A percentile compares a stretch with the other conserved stretches of the same genome.
Evolutionary conservation across 768 basidiomycete genomes (phyloP).

Genomic region (Termitomyces sp.): DNA sequence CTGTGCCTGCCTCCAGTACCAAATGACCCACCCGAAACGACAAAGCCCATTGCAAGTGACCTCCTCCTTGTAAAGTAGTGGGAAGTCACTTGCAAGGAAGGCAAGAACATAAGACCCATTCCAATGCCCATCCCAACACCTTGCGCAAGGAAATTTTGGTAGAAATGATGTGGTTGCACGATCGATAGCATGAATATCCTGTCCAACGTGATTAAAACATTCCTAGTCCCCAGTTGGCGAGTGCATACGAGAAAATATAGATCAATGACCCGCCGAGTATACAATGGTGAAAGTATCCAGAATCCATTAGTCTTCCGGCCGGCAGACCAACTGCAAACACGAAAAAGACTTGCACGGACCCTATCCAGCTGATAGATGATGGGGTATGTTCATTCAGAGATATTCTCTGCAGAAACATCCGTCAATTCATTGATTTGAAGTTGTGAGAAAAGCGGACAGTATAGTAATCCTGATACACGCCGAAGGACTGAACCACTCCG

Average conservation of each 20-base stretch:
- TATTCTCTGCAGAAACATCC: conserved; percentile 20
- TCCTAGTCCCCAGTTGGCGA: not conserved
- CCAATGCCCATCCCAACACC: conserved; percentile 53
- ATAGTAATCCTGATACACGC: conserved; percentile 51
- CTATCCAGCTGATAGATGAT: conserved; percentile 45
- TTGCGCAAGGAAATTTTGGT: conserved; percentile 50
- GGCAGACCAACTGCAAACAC: conserved; percentile 39
- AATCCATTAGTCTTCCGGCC: conserved; percentile 41
- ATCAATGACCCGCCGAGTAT: conserved; percentile 31
- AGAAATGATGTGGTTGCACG: conserved; percentile 39
- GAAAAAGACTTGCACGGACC: conserved; percentile 44
- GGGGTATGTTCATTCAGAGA: conserved; percentile 33
- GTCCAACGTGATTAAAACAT: not conserved
- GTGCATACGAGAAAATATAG: conserved; percentile 37
- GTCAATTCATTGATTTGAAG: not conserved
- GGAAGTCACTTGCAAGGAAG: conserved; percentile 44
- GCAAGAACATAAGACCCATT: conserved; percentile 50
- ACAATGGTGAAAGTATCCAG: conserved; percentile 43
- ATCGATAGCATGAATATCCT: conserved; percentile 50
- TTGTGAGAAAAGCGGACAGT: conserved; percentile 22
- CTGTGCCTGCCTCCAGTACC: not conserved
- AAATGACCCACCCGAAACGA: conserved; percentile 36
- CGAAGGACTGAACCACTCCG: conserved; percentile 43
- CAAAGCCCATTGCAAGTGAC: conserved; percentile 50
- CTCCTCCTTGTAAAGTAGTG: conserved; percentile 47